phyloP scores from a whole-genome alignment of 441 rosid genomes.

The Omphalea diandra region DNA sequence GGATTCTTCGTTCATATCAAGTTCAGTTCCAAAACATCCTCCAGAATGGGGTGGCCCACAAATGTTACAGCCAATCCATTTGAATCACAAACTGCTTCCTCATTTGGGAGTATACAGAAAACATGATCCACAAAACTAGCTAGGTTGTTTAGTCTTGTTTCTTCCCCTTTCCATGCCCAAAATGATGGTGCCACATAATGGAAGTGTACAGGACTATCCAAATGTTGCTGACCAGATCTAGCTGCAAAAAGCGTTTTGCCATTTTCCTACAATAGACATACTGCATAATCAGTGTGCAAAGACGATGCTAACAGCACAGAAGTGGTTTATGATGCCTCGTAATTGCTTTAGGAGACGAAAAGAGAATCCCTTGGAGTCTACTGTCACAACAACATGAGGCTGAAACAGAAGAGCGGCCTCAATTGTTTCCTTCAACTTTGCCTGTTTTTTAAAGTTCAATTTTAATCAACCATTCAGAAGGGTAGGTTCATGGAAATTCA shows the following conservation, averaged over 20 bases:
- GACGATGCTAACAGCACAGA: conserved; percentile 19
- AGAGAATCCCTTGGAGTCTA: conserved; percentile 93
- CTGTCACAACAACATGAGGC: conserved; percentile 87
- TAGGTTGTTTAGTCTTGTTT: conserved; percentile 62
- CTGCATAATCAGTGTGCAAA: conserved; percentile 26
- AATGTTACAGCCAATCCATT: conserved; percentile 75
- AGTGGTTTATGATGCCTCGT: conserved; percentile 44
- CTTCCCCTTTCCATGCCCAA: conserved; percentile 99
- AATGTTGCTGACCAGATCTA: conserved; percentile 39
- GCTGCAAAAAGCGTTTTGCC: conserved; percentile 70
- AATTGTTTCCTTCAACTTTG: conserved; percentile 59
- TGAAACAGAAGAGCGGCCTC: conserved; percentile 65
- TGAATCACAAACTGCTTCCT: conserved; percentile 55
- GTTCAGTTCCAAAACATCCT: conserved; percentile 60
- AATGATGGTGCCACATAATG: conserved; percentile 95
- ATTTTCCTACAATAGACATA: conserved; percentile 43
- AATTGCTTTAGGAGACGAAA: conserved; percentile 79
- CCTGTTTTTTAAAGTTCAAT: conserved; percentile 38
- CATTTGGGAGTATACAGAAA: conserved; percentile 85
- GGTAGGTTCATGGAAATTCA: conserved; percentile 3
- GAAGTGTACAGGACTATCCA: conserved; percentile 52
- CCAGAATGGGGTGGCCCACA: conserved; percentile 85
- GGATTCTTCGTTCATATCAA: conserved; percentile 42
- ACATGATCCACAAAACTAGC: conserved; percentile 78
- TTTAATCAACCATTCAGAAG: background rate